phyloP scores from a whole-genome alignment of 352 stramenopile genomes.

The Detonula confervacea region DNA sequence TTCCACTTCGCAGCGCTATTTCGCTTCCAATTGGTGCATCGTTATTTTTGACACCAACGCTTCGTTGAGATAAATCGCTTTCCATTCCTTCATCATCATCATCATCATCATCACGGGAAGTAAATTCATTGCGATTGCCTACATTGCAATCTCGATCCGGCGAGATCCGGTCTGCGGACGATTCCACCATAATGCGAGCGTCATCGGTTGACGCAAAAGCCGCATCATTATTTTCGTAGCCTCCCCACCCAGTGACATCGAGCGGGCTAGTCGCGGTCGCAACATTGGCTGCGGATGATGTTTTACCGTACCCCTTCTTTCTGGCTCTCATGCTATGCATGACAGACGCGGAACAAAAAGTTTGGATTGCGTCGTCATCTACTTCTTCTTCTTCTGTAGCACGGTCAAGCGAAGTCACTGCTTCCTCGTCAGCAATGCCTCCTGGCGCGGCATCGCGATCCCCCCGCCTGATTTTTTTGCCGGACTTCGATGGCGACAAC shows the following conservation, averaged over 20 bases:
- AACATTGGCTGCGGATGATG: neutral
- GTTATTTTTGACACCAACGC: too few relatives aligned
- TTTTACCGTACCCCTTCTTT: slow-evolving; percentile 10
- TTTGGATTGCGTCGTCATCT: neutral
- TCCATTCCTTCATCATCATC: too few relatives aligned
- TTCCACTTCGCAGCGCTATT: too few relatives aligned
- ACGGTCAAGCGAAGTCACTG: neutral
- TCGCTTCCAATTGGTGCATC: too few relatives aligned
- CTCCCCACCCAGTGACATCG: neutral
- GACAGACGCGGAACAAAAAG: neutral
- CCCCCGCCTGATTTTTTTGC: neutral
- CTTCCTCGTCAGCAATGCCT: neutral
- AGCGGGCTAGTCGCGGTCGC: neutral
- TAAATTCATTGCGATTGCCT: too few relatives aligned
- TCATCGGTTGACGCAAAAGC: neutral
- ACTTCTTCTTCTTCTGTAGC: neutral
- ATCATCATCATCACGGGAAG: too few relatives aligned
- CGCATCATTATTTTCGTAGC: neutral
- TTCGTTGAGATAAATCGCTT: too few relatives aligned
- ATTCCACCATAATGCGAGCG: neutral
- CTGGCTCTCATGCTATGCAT: neutral
- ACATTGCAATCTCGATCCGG: neutral
- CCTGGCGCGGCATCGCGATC: neutral
- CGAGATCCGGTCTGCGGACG: too few relatives aligned
- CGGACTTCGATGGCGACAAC: neutral